Percentiles rank a stretch among this genome's conserved stretches.
Evolutionary conservation across 441 rosid species (phyloP).

Genomic region (Capsella rubella): DNA sequence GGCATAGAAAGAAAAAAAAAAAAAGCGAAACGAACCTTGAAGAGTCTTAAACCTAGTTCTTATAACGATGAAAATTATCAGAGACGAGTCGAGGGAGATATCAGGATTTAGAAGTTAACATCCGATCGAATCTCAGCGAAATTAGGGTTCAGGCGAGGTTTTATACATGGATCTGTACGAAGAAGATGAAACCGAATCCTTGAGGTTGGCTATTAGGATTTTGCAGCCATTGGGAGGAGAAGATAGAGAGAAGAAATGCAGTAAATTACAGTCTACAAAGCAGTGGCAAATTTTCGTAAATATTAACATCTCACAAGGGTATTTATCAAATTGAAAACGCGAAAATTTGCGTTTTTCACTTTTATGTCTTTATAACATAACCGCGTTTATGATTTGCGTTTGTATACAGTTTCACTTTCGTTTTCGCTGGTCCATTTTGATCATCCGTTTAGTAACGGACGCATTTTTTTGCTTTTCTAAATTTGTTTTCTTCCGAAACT

Average conservation of each 20-base stretch:
- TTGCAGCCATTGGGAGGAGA: slow-evolving; percentile 42
- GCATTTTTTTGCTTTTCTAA: too few species aligned
- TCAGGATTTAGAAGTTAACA: slow-evolving; percentile 12
- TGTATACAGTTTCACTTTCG: not conserved
- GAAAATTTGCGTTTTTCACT: not conserved
- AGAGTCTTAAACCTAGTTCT: slow-evolving; percentile 25
- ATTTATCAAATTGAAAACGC: not conserved
- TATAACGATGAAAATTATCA: slow-evolving; percentile 8
- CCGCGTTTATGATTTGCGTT: slow-evolving; percentile 5
- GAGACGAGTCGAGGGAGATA: slow-evolving; percentile 26
- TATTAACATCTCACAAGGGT: not conserved
- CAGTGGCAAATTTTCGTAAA: slow-evolving; percentile 50
- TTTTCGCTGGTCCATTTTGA: too few species aligned
- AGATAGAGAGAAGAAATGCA: slow-evolving; percentile 25
- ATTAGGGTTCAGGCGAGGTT: slow-evolving; percentile 43
- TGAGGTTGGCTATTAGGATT: slow-evolving; percentile 16
- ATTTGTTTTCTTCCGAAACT: too few species aligned
- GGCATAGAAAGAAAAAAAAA: not conserved
- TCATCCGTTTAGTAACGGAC: too few species aligned
- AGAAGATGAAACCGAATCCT: slow-evolving; percentile 33
- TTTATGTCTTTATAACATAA: not conserved
- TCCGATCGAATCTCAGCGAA: slow-evolving; percentile 1
- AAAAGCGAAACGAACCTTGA: slow-evolving; percentile 37
- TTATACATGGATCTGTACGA: slow-evolving; percentile 32
- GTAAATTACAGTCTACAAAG: slow-evolving; percentile 33